These are phyloP conservation scores for Fusarium papillatum DNA, from an alignment of 2,329 filamentous ascomycete genomes.

Conservation along the genomic window DNA sequence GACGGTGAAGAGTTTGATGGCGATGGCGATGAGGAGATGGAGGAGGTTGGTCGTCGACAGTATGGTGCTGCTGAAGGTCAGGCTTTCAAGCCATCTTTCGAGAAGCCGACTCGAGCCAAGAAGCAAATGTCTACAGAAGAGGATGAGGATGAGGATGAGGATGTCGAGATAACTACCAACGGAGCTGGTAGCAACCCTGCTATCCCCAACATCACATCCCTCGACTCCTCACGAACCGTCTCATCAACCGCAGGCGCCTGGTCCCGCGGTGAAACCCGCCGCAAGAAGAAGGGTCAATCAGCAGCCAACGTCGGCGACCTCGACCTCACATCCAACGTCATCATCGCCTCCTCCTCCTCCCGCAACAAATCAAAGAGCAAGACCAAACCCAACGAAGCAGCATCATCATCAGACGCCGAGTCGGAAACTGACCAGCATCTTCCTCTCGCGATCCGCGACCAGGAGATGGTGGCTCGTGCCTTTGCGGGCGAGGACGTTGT, in stretches of 20 bases:
- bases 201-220: slow-evolving; percentile 34
- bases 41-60: slow-evolving; percentile 76
- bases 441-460: slow-evolving; percentile 70
- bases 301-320: slow-evolving; percentile 52
- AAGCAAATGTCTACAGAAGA: slow-evolving; percentile 43
- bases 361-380: slow-evolving; percentile 48
- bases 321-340: slow-evolving; percentile 54
- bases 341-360: slow-evolving; percentile 46
- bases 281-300: slow-evolving; percentile 54
- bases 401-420: slow-evolving; percentile 45
- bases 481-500: slow-evolving; percentile 93
- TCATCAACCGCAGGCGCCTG: slow-evolving; percentile 55
- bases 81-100: slow-evolving; percentile 47
- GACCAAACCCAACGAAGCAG: slow-evolving; percentile 47
- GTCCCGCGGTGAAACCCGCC: slow-evolving; percentile 54
- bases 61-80: slow-evolving; percentile 68
- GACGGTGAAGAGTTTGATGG: slow-evolving; percentile 70
- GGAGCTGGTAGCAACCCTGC: slow-evolving; percentile 27
- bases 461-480: slow-evolving; percentile 81
- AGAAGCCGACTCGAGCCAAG: slow-evolving; percentile 47
- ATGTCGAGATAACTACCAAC: slow-evolving; percentile 45
- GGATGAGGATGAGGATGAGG: slow-evolving; percentile 45
- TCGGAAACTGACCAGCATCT: slow-evolving; percentile 65
- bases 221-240: slow-evolving; percentile 31
- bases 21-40: slow-evolving; percentile 65